A percentile compares a stretch with the other conserved stretches of the same genome.
phyloP scores from a whole-genome alignment of 306 rosid genomes.

The Comarum palustre region DNA sequence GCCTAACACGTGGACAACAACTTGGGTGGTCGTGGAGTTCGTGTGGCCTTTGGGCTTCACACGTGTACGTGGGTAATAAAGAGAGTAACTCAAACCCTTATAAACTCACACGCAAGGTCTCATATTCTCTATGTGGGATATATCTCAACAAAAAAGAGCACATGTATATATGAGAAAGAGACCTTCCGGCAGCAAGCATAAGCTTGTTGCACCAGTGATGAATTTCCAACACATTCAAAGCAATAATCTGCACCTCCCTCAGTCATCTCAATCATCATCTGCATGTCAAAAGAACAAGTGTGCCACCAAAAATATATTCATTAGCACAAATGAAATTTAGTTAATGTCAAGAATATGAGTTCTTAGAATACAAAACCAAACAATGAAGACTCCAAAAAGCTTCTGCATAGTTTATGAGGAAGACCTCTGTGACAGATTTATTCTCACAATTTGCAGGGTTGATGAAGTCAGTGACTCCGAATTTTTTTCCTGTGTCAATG shows the following conservation, averaged over 20 bases:
- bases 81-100: too few species aligned
- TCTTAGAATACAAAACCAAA: neutral
- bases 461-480: slow-evolving; percentile 72
- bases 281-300: slow-evolving; percentile 9
- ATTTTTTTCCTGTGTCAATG: slow-evolving; percentile 54
- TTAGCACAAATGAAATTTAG: neutral
- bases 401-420: neutral
- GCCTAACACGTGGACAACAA: too few species aligned
- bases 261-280: slow-evolving; percentile 61
- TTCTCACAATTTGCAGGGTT: slow-evolving; percentile 39
- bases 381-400: neutral
- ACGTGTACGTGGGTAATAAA: too few species aligned
- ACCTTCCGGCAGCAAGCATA: slow-evolving; percentile 79
- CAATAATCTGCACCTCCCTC: slow-evolving; percentile 81
- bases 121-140: too few species aligned
- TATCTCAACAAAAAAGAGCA: neutral
- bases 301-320: neutral
- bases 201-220: slow-evolving; percentile 75
- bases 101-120: too few species aligned
- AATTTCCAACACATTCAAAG: slow-evolving; percentile 76
- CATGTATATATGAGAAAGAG: neutral
- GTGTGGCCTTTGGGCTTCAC: too few species aligned
- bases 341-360: neutral
- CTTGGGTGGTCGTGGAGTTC: too few species aligned
- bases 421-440: slow-evolving; percentile 74